Evolutionary conservation across 78 protist species (phyloP), one percentile per base, ranked within the genome.

Genomic region (Acrasis kona): DNA sequence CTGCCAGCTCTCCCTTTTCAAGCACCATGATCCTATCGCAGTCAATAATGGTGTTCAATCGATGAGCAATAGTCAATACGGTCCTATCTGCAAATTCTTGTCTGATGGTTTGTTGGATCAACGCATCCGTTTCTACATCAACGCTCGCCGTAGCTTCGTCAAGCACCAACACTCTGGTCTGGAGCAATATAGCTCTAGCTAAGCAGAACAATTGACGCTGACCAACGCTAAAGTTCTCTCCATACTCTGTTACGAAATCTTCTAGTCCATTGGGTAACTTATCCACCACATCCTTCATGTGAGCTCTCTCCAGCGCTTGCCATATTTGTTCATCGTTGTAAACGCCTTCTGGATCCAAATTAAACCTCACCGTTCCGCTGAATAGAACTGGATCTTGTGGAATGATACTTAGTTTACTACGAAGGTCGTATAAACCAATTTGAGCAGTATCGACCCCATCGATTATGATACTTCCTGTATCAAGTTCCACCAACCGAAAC

Each of bases 151-250:
- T 85, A 34, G 88, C 85, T 37, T 86, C 90, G 86, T 86, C 90
- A 12, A 86, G 50, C 27, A 86, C 10, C 3, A 90, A 36, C 5
- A 91, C 36, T 74, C 77, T 87, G 5, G 94, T 35, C 8, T 65
- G 69, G 19, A 88, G 61, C 31, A 91, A 78, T 34, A 96, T 35
- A 10, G 99, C 99, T 10, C 99, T 81, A 0, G 90, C 96, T n/a
- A 95, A 19, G 74, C 99, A 93, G 7, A 96, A 31, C 35, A 96
- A 84, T 85, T 96, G 97, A 0, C 92, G 78, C 76, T 94, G 94
- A 9, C 98, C 98, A 10, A 72, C 70, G 1, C 77, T 61, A 0
- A 84, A 38, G 75, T 85, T 84, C 69, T 36, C 42, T 32, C 96
- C 94, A 29, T 36, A 4, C 65, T 79, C 82, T 1, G 40, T 31